phyloP scores from a whole-genome alignment of 768 basidiomycete species.

The Termitomyces sp. region DNA sequence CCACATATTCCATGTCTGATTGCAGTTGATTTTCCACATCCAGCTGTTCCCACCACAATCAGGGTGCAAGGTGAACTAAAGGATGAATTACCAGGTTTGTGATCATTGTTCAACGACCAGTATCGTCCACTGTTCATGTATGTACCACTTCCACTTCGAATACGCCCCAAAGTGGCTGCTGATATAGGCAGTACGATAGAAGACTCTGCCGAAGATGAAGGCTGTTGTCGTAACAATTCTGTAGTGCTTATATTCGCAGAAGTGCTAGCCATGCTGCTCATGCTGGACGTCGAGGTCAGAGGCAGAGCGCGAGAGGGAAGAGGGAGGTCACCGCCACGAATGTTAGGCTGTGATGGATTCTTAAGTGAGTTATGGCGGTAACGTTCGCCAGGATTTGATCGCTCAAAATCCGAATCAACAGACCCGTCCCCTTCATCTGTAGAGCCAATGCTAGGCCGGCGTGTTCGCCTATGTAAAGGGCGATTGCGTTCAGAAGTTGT shows the following conservation, averaged over 20 bases:
- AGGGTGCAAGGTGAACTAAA: conserved; percentile 44
- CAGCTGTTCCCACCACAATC: conserved; percentile 70
- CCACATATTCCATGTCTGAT: conserved; percentile 71
- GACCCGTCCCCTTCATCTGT: conserved; percentile 35
- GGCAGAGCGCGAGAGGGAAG: conserved; percentile 50
- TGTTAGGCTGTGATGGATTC: conserved; percentile 32
- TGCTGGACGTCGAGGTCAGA: conserved; percentile 30
- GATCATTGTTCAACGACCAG: conserved; percentile 28
- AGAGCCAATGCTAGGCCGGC: conserved; percentile 52
- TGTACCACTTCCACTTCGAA: conserved; percentile 59
- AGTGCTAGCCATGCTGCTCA: conserved; percentile 30
- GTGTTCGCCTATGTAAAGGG: conserved; percentile 36
- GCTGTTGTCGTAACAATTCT: conserved; percentile 31
- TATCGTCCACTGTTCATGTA: conserved; percentile 30
- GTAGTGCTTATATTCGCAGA: conserved; percentile 28
- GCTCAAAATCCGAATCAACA: conserved; percentile 50
- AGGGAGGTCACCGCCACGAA: conserved; percentile 57
- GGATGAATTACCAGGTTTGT: conserved; percentile 19
- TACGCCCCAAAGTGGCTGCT: conserved; percentile 30
- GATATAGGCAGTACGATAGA: conserved; percentile 20
- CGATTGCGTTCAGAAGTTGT: conserved; percentile 16
- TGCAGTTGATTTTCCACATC: conserved; percentile 82
- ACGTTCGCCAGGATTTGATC: conserved; percentile 40
- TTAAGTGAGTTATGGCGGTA: conserved; percentile 45
- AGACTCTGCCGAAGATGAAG: conserved; percentile 31